phyloP scores from a whole-genome alignment of 164 flowering plant species.

The Liquidambar formosana region DNA sequence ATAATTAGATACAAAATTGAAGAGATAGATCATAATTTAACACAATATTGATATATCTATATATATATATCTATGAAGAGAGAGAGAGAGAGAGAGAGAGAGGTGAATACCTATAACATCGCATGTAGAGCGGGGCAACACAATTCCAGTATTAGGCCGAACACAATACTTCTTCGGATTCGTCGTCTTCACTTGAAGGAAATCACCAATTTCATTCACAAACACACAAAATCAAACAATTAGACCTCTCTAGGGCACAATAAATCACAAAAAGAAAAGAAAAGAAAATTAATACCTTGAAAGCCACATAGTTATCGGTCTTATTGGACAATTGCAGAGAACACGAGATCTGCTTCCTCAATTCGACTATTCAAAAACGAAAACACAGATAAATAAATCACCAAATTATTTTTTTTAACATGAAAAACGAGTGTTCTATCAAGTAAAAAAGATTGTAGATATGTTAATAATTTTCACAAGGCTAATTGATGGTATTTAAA shows the following conservation, averaged over 20 bases:
- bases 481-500: no score
- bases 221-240: slow-evolving; percentile 5
- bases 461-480: no score
- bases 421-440: no score
- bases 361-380: slow-evolving; percentile 39
- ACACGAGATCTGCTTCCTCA: slow-evolving; percentile 58
- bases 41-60: background rate
- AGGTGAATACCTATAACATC: slow-evolving; percentile 55
- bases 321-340: slow-evolving; percentile 43
- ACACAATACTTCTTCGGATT: slow-evolving; percentile 89
- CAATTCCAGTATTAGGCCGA: slow-evolving; percentile 79
- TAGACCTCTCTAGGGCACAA: background rate
- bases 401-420: no score
- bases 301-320: slow-evolving; percentile 50
- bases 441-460: no score
- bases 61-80: no score
- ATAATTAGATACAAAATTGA: no score
- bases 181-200: slow-evolving; percentile 73
- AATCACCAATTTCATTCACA: background rate
- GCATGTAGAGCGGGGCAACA: slow-evolving; percentile 58
- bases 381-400: slow-evolving; percentile 2
- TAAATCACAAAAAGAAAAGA: background rate
- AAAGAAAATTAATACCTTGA: slow-evolving; percentile 43
- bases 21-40: background rate
- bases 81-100: slow-evolving; percentile 2